Percentiles rank a stretch among this genome's conserved stretches.
Evolutionary conservation across 78 protist species (phyloP).

Genomic region (Speleostelium caveatum): DNA sequence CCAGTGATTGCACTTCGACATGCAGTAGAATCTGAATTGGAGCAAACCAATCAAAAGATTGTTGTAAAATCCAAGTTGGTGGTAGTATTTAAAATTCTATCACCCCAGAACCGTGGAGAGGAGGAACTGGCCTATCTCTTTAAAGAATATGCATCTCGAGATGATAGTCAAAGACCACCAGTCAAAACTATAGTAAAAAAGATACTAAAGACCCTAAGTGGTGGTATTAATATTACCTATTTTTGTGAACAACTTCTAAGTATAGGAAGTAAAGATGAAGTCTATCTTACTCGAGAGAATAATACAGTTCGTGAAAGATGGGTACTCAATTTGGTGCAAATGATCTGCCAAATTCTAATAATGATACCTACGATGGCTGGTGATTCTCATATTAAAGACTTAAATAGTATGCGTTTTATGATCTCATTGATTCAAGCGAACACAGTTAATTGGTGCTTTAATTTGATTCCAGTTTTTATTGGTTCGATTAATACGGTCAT

Average conservation of each 20-base stretch:
- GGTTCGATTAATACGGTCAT: not conserved
- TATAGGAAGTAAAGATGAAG: constrained; percentile 19
- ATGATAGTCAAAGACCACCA: constrained; percentile 16
- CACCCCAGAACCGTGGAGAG: constrained; percentile 36
- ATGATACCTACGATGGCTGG: constrained; percentile 14
- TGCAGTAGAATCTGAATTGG: constrained; percentile 60
- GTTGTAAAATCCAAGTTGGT: constrained; percentile 24
- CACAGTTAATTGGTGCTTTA: constrained; percentile 11
- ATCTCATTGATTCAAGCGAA: constrained; percentile 3
- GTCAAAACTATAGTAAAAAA: constrained; percentile 14
- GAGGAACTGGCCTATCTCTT: constrained; percentile 56
- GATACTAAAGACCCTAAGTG: constrained; percentile 18
- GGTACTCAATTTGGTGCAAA: constrained; percentile 30
- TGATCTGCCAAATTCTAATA: constrained; percentile 34
- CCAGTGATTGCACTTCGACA: constrained; percentile 54
- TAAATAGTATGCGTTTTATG: not conserved
- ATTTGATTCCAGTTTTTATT: not conserved
- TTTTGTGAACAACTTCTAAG: constrained; percentile 39
- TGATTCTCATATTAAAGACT: constrained; percentile 33
- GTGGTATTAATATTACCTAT: not conserved
- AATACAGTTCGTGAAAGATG: constrained; percentile 12
- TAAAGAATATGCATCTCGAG: constrained; percentile 30
- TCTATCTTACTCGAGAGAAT: not conserved
- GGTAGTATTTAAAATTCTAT: constrained; percentile 2
- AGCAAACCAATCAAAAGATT: not conserved